Base-by-base conservation (phyloP, 2,329 filamentous ascomycete species). In the Ascochyta lentis region DNA sequence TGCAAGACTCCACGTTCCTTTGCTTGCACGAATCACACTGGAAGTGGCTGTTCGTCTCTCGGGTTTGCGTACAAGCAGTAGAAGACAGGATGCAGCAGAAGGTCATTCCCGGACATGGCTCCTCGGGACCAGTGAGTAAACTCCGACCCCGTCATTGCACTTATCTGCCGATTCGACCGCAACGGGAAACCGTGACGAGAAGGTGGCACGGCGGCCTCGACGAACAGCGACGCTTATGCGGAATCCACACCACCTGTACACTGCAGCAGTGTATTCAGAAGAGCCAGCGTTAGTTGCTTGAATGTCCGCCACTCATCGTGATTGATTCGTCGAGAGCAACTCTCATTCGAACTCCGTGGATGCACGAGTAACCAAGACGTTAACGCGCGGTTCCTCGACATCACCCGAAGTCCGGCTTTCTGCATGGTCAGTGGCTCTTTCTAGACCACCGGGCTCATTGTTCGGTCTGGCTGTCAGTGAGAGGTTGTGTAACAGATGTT, bases 221-320 rank as follows among this genome's bases (percentile, higher is more conserved):
- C 16, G 9, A 15, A 37, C 19, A 13, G 33, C 15, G 24, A 47
- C 23, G 37, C 43, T 47, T 46, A 13, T 16, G 13, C 9, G 13
- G 31, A 39, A 47, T 47, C 47, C 53, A 56, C 47, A 47, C 42
- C 46, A 50, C 53, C 47, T 26, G 24, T 35, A 44, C 43, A 27
- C 38, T 39, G 38, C 43, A 38, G 42, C 33, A 51, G 29, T 34
- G 34, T 34, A 29, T 10, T 41, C 29, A 34, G 22, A 40, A 35
- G 19, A 24, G 15, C 29, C 53, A 29, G 47, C 52, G 50, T 41
- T 37, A 55, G 46, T 37, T 29, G 47, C 41, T 34, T 38, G 16
- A 31, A 23, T 33, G 13, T 38, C 29, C 29, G 23, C 23, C 13
- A 19, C 24, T 37, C 3, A 23, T 16, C 26, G 9, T 27, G 24